Evolutionary conservation across 345 rosid genomes (phyloP), one percentile per base, ranked within the genome.

Genomic region (Aquilaria sinensis): DNA sequence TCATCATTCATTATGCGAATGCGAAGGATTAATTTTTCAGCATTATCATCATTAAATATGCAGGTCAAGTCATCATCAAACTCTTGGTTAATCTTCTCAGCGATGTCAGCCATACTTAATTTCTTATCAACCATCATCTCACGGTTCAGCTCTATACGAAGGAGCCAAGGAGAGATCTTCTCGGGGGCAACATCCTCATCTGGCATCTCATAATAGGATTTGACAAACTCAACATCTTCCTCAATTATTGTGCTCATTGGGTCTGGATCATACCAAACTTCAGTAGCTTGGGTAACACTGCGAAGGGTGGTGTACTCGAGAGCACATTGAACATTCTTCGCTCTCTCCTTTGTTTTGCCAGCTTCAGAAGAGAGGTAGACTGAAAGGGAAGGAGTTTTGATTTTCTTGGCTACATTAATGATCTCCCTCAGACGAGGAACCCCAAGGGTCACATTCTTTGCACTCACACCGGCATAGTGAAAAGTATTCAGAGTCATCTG

Each of bases 401-500:
- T 93, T 59, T 90, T 88, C 77, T 93, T 93, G 47, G 99, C 97
- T 9, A 93, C 97, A 30, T 93, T 93, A 47, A 93, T 93, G 68
- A 93, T 93, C 67, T 93, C 97, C 67, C 97, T 83, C 83, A 93
- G 72, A 86, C 97, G 72, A 31, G 99, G 97, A 63, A 93, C 99
- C 73, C 99, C 99, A 10, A 93, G 95, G 57, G 99, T 93, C 41
- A 93, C 99, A 64, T 93, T 93, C 84, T 93, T 93, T 31, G 99
- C 99, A 82, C 99, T 93, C 34, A 93, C 99, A 86, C 99, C 99
- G 81, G 99, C 99, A 62, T 88, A 93, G 67, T 93, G 99, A 74
- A 90, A 93, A 6, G 99, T 93, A 70, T 93, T 93, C 12, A 93
- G 89, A 60, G 99, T 93, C 99, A 93, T 93, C 78, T 93, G 99